These are phyloP conservation scores for Oryza punctata DNA, from an alignment of 176 grass and related monocot genomes.

Conservation along the genomic window DNA sequence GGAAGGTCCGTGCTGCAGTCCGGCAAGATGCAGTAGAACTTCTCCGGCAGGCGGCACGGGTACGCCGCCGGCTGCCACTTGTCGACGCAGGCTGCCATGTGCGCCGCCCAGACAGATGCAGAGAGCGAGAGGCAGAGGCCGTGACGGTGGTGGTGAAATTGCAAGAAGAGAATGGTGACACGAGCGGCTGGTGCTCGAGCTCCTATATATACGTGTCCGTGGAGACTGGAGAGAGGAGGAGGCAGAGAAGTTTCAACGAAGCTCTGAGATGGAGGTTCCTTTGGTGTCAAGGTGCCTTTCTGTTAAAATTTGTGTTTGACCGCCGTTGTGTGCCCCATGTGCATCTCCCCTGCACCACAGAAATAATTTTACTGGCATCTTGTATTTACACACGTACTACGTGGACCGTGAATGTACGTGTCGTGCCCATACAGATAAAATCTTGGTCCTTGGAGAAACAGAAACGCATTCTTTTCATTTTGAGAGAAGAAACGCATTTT, in stretches of 20 bases:
- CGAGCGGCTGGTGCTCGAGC: constrained; percentile 4
- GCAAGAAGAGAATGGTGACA: not conserved
- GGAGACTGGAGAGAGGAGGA: no score
- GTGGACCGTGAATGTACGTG: not conserved
- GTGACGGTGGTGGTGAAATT: not conserved
- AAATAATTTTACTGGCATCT: not conserved
- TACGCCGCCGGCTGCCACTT: constrained; percentile 46
- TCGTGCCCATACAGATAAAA: not conserved
- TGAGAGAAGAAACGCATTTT: no score
- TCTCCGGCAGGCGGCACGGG: constrained; percentile 23
- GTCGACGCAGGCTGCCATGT: constrained; percentile 80
- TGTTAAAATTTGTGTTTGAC: not conserved
- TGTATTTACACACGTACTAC: not conserved
- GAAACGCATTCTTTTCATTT: not conserved
- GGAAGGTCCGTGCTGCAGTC: not conserved
- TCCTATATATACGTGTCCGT: constrained; percentile 56
- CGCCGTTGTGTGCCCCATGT: not conserved
- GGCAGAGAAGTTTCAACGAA: constrained; percentile 48
- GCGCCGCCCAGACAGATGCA: not conserved
- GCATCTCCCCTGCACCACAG: not conserved
- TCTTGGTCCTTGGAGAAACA: not conserved
- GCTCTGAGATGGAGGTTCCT: not conserved
- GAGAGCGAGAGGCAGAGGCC: not conserved
- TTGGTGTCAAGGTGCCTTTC: not conserved
- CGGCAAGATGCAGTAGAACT: constrained; percentile 16